Base-by-base conservation (phyloP, 192 early-diverging fungal species). In the Entrophospora sp. region DNA sequence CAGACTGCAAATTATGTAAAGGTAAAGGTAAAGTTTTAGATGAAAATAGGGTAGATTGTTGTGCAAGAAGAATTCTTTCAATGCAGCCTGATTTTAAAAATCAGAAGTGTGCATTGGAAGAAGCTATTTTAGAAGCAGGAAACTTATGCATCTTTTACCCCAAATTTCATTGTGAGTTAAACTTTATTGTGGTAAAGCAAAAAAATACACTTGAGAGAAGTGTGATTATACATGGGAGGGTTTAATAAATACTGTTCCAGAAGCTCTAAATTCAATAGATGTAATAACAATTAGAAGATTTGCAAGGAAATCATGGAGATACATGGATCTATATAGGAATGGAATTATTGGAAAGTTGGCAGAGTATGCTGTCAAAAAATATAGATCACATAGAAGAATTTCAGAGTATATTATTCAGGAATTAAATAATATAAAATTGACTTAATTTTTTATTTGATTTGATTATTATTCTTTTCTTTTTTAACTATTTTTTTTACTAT, bases 61-160 rank as follows among this genome's bases (percentile, higher is more conserved):
- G 69, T 56, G 38, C 3, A 45, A 24, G 28, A 3, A 46, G 27
- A 31, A 66, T 71, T 43, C 22, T 71, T n/a, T 56, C 46, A 27
- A 35, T 70, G 13, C 62, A 65, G 32, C 44, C 35, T 5, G 69
- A 56, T 40, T 65, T 59, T 24, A n/a, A 13, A 18, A 27, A 4
- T 30, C 56, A 48, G 34, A 58, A 6, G 9, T 58, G 51, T 1
- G 46, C n/a, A 8, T 4, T 58, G 13, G 45, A 32, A 32, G 53
- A 64, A 27, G 53, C 52, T 13, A 52, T 38, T 27, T 31, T 36
- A 53, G 35, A 62, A 30, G 44, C 45, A 44, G 34, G 61, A 6
- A 38, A 61, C 25, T 22, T 36, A 20, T 28, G 56, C 25, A 61
- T 61, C 34, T 61, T 49, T 31, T 69, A 69, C 20, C 68, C 57